phyloP scores from a whole-genome alignment of 331 rosid genomes.

The Rosa hybrid region DNA sequence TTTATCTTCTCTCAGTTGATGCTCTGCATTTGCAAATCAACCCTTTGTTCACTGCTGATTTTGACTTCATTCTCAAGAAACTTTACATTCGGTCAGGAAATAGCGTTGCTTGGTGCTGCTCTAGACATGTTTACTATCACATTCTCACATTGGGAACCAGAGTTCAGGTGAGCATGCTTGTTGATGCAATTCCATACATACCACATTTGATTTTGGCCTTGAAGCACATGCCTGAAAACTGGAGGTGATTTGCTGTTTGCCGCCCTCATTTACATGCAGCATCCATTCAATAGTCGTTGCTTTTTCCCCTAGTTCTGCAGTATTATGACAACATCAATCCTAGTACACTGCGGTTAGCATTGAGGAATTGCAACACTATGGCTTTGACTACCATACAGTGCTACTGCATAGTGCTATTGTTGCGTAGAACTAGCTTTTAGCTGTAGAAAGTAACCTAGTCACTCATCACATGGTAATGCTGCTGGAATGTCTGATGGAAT shows the following conservation, averaged over 20 bases:
- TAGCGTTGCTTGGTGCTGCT: constrained; percentile 2
- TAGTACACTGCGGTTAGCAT: background rate
- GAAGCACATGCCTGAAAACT: background rate
- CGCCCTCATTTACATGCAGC: background rate
- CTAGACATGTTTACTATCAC: background rate
- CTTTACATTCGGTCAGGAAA: background rate
- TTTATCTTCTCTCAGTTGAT: background rate
- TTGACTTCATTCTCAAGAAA: constrained; percentile 9
- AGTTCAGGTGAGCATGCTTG: background rate
- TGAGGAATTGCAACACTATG: background rate
- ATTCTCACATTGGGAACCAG: background rate
- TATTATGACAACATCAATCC: background rate
- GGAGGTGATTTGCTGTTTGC: background rate
- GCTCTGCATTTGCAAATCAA: background rate
- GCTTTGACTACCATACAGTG: background rate
- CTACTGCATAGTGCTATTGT: background rate
- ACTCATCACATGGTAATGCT: background rate
- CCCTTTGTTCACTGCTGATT: background rate
- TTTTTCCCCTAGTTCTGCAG: background rate
- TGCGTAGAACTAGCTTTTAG: background rate
- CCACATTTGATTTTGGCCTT: background rate
- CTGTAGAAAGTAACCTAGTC: background rate
- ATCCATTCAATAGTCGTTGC: background rate
- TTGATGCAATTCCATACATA: background rate
- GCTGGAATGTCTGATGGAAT: background rate